These are phyloP conservation scores for Citeromyces matritensis DNA, from an alignment of 805 yeast genomes.

Conservation along the genomic window DNA sequence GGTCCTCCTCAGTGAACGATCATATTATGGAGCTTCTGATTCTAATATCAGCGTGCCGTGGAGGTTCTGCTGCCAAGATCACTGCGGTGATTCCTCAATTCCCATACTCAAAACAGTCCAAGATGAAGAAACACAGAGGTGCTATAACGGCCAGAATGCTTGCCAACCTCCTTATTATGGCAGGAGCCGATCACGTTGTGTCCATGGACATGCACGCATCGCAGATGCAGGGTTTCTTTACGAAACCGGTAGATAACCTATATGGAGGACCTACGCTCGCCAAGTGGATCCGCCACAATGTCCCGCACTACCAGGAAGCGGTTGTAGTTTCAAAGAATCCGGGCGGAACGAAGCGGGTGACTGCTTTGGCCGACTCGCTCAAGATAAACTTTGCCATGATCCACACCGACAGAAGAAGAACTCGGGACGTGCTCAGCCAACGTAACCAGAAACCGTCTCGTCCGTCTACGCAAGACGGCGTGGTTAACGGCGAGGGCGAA, in stretches of 20 bases:
- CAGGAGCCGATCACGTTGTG: constrained; percentile 98
- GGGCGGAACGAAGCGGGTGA: constrained; percentile 96
- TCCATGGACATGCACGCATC: constrained; percentile 95
- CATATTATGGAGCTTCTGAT: constrained; percentile 93
- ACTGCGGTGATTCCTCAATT: constrained; percentile 96
- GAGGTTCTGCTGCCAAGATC: constrained; percentile 96
- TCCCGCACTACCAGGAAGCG: constrained; percentile 71
- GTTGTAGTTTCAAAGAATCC: constrained; percentile 99
- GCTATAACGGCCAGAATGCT: constrained; percentile 98
- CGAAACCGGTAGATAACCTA: constrained; percentile 92
- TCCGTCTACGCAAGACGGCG: constrained; percentile 2
- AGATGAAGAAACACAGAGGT: constrained; percentile 98
- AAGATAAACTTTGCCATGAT: constrained; percentile 98
- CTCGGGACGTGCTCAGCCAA: constrained; percentile 39
- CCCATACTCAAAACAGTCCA: constrained; percentile 93
- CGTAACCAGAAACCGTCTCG: constrained; percentile 28
- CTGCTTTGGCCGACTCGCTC: constrained; percentile 92
- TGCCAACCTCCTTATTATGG: constrained; percentile 90
- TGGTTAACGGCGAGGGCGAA: constrained; percentile 29
- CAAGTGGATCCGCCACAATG: constrained; percentile 86
- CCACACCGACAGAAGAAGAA: constrained; percentile 92
- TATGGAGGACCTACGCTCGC: constrained; percentile 96
- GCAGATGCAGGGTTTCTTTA: constrained; percentile 98
- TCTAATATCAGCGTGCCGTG: constrained; percentile 87
- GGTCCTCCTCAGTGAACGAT: constrained; percentile 79